Conservation (phyloP, 495 filamentous ascomycete species). For the Bacidia gigantensis region DNA sequence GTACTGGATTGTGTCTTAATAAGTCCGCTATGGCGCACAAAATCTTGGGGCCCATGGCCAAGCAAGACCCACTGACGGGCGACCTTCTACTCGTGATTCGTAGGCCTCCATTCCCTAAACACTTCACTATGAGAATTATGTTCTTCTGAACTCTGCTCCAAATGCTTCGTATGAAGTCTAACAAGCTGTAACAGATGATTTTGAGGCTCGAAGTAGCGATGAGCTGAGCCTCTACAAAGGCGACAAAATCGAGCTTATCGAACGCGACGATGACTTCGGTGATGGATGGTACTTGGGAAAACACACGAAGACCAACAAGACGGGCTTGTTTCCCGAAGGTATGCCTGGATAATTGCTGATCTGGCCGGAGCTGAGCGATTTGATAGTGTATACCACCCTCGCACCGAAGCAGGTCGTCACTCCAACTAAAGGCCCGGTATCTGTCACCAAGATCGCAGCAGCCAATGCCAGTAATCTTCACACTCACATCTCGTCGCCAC, state of each 20-base stretch:
- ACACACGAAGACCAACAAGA: conserved; percentile 58
- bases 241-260: conserved; percentile 80
- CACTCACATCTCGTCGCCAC: not conserved
- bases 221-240: conserved; percentile 80
- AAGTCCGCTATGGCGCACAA: conserved; percentile 37
- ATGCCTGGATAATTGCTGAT: conserved; percentile 18
- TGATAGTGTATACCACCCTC: conserved; percentile 21
- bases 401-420: conserved; percentile 19
- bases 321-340: conserved; percentile 86
- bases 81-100: conserved; percentile 64
- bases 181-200: conserved; percentile 59
- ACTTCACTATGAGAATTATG: not conserved
- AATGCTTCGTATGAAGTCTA: too few relatives aligned
- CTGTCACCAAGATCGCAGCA: conserved; percentile 2
- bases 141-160: too few relatives aligned
- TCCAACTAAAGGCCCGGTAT: conserved; percentile 12
- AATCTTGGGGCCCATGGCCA: conserved; percentile 21
- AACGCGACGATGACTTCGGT: conserved; percentile 92
- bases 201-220: conserved; percentile 76
- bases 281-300: conserved; percentile 96
- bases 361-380: not conserved
- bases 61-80: conserved; percentile 42
- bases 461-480: conserved; percentile 6
- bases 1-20: too few relatives aligned
- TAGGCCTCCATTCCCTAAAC: conserved; percentile 34